A percentile compares a stretch with the other conserved stretches of the same genome.
Evolutionary conservation across 371 early-diverging fungal genomes (phyloP).

Genomic region (Apophysomyces elegans): DNA sequence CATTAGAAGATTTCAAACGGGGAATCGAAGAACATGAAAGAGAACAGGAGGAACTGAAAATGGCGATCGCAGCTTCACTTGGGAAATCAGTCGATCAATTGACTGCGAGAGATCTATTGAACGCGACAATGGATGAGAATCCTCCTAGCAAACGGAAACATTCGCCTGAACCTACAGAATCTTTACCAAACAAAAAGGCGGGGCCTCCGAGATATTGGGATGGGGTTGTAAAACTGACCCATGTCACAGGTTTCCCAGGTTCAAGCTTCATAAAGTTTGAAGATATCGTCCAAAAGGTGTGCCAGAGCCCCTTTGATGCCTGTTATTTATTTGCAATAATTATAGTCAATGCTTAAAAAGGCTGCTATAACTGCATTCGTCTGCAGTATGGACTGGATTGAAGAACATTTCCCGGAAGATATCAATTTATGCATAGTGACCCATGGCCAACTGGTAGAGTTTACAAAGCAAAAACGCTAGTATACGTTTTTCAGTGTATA

Average conservation of each 20-base stretch:
- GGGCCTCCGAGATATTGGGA: slow-evolving; percentile 30
- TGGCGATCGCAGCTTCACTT: slow-evolving; percentile 45
- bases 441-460: slow-evolving; percentile 47
- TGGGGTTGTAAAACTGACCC: slow-evolving; percentile 44
- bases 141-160: neutral
- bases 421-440: slow-evolving; percentile 43
- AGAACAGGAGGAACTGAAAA: slow-evolving; percentile 34
- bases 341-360: slow-evolving; percentile 34
- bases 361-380: slow-evolving; percentile 49
- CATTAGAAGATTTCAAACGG: slow-evolving; percentile 10
- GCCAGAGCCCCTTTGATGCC: neutral
- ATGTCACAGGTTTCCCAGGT: slow-evolving; percentile 41
- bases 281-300: slow-evolving; percentile 45
- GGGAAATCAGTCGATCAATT: slow-evolving; percentile 44
- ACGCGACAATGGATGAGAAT: slow-evolving; percentile 6
- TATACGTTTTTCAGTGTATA: slow-evolving; percentile 16
- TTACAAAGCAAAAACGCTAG: neutral
- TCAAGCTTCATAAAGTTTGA: slow-evolving; percentile 36
- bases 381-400: slow-evolving; percentile 45
- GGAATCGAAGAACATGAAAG: slow-evolving; percentile 17
- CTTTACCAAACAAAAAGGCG: neutral
- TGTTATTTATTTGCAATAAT: neutral
- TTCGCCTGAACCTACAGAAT: neutral
- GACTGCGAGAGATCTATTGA: slow-evolving; percentile 45
- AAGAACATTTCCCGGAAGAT: slow-evolving; percentile 39